Conservation (phyloP, 179 eudicot species). For the Silene coronaria region DNA sequence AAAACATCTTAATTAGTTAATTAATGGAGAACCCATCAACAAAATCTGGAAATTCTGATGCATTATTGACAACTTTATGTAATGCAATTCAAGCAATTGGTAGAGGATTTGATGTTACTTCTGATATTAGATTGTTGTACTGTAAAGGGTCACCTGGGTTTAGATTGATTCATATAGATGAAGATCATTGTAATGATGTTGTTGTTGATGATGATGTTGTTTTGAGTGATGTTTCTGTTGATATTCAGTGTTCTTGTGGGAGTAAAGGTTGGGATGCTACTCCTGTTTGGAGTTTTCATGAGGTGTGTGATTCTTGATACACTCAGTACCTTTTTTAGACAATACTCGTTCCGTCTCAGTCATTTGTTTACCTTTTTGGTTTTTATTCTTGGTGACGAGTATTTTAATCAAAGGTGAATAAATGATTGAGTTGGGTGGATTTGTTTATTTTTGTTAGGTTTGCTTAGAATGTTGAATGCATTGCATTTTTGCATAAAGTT, state of each 20-base stretch:
- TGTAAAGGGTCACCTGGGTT: conserved; percentile 88
- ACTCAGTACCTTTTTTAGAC: background rate
- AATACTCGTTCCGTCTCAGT: background rate
- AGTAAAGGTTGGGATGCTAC: conserved; percentile 38
- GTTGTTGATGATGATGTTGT: conserved; percentile 38
- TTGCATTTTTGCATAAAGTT: background rate
- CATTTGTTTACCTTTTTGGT: no score
- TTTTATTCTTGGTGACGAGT: background rate
- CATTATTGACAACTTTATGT: conserved; percentile 52
- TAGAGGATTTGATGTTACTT: conserved; percentile 95
- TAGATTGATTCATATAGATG: conserved; percentile 66
- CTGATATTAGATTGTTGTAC: conserved; percentile 81
- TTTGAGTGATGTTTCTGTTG: conserved; percentile 65
- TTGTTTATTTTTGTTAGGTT: background rate
- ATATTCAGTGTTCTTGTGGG: conserved; percentile 54
- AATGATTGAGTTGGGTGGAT: no score
- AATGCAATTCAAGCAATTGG: conserved; percentile 89
- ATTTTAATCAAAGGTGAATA: no score
- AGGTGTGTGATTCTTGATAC: conserved; percentile 37
- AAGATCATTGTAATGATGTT: conserved; percentile 48
- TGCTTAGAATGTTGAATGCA: conserved; percentile 2
- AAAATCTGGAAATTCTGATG: conserved; percentile 26
- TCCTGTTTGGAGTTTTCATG: conserved; percentile 62
- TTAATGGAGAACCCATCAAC: conserved; percentile 29
- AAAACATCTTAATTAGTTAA: background rate